These are phyloP conservation scores for Pisolithus orientalis DNA, from an alignment of 768 basidiomycete species.

Conservation along the genomic window DNA sequence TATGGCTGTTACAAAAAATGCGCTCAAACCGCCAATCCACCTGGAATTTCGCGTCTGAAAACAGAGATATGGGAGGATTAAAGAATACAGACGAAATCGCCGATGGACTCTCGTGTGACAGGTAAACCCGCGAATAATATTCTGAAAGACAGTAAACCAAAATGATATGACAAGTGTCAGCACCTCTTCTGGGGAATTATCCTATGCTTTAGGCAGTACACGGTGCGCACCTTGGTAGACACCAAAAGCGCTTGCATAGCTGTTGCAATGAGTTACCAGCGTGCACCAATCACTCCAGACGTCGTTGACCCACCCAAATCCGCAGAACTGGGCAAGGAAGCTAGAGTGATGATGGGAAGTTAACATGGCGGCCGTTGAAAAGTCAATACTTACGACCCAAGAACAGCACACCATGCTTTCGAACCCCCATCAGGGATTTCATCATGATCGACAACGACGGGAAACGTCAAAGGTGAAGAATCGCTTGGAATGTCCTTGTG, in stretches of 20 bases:
- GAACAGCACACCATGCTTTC: conserved; percentile 20
- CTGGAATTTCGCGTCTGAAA: conserved; percentile 1
- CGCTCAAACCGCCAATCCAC: conserved; percentile 21
- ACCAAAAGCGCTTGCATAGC: conserved; percentile 18
- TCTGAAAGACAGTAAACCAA: conserved; percentile 3
- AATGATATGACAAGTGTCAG: neutral
- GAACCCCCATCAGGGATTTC: conserved; percentile 6
- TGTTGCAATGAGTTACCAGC: neutral
- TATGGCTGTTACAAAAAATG: conserved; percentile 12
- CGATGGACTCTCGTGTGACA: conserved; percentile 17
- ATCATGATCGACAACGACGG: neutral
- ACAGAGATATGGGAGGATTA: too few relatives aligned
- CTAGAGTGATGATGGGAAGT: conserved; percentile 2
- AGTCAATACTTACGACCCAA: conserved; percentile 16
- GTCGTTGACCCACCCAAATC: conserved; percentile 15
- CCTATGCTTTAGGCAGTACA: too few relatives aligned
- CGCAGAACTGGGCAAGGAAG: conserved; percentile 21
- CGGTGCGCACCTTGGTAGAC: conserved; percentile 20
- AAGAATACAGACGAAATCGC: conserved; percentile 16
- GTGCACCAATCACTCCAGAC: neutral
- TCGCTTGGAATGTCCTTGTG: neutral
- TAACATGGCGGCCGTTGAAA: neutral
- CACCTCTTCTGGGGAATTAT: too few relatives aligned
- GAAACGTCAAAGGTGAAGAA: neutral
- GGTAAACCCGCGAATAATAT: conserved; percentile 16